phyloP scores from a whole-genome alignment of 2,329 filamentous ascomycete species.

The Verticillium nubilum region DNA sequence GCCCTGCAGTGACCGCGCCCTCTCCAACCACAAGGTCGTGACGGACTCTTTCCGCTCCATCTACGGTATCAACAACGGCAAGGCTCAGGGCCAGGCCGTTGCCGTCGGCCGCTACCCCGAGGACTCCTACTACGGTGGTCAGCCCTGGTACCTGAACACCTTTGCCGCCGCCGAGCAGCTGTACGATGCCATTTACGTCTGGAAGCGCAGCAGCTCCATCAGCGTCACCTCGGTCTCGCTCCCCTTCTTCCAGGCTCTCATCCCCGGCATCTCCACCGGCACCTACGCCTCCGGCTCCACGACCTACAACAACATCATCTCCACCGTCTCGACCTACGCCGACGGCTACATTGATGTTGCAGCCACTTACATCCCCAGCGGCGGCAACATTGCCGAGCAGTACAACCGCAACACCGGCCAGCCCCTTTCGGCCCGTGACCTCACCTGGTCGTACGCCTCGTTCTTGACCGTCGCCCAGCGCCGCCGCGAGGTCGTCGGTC shows the following conservation, averaged over 20 bases:
- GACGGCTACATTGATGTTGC: conserved; percentile 59
- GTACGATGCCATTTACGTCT: conserved; percentile 70
- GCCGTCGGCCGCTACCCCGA: conserved; percentile 64
- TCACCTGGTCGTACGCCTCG: conserved; percentile 71
- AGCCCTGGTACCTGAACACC: conserved; percentile 77
- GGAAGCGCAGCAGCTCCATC: conserved; percentile 58
- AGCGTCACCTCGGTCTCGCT: conserved; percentile 60
- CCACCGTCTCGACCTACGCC: conserved; percentile 52
- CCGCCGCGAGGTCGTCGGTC: conserved; percentile 48
- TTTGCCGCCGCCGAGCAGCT: conserved; percentile 75
- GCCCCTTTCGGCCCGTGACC: conserved; percentile 58
- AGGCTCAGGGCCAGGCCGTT: conserved; percentile 52
- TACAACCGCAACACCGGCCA: conserved; percentile 48
- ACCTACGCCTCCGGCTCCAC: conserved; percentile 48
- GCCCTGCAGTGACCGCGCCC: conserved; percentile 63
- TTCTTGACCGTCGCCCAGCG: conserved; percentile 60
- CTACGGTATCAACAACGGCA: conserved; percentile 65
- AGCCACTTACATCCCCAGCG: conserved; percentile 52
- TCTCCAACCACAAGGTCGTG: conserved; percentile 72
- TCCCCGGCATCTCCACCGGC: conserved; percentile 51
- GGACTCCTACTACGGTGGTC: conserved; percentile 71
- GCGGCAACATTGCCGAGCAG: conserved; percentile 65
- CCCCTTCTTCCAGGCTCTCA: conserved; percentile 65
- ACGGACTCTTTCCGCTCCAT: conserved; percentile 69
- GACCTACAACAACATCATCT: conserved; percentile 49